Evolutionary conservation across 371 early-diverging fungal genomes (phyloP), one percentile per base, ranked within the genome.

Genomic region (Mortierella sp.): DNA sequence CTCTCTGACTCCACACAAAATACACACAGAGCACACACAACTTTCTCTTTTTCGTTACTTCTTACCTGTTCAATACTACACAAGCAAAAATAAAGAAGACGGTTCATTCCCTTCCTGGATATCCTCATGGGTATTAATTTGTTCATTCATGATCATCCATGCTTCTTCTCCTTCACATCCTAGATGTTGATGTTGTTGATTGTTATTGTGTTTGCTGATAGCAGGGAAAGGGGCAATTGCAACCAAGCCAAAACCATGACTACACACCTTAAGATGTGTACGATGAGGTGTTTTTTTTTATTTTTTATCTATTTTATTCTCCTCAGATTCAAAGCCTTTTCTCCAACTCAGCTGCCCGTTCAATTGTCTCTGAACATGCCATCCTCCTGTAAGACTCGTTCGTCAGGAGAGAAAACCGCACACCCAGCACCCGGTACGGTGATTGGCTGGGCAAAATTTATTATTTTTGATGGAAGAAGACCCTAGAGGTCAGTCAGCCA

Each of bases 401-500:
- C n/a, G n/a, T n/a, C n/a, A n/a, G n/a, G n/a, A n/a, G n/a, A n/a
- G n/a, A n/a, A n/a, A 22, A n/a, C n/a, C 50, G 24, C 50, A 29
- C 58, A 58, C 58, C 31, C 31, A 7, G 26, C 55, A 14, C 31
- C 31, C 13, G 0, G 11, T 14, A 7, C 58, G 29, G 7, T 58
- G 58, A 58, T 41, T 66, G 40, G 58, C 58, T 34, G 58, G 16
- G 2, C 14, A 58, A 31, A 29, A 34, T 29, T 29, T 29, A 24
- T 29, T 29, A 29, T 1, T 53, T 53, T 5, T 48, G 10, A 22
- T n/a, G 50, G 58, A 58, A 58, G 58, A 37, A 37, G 22, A 58
- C 58, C 58, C 58, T 58, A 58, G 31, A 58, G 58, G 58, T 14
- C 58, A n/a, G n/a, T n/a, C n/a, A n/a, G n/a, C n/a, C n/a, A n/a